Evolutionary conservation across 805 yeast species (phyloP).

Genomic region (Metschnikowia koreensis): DNA sequence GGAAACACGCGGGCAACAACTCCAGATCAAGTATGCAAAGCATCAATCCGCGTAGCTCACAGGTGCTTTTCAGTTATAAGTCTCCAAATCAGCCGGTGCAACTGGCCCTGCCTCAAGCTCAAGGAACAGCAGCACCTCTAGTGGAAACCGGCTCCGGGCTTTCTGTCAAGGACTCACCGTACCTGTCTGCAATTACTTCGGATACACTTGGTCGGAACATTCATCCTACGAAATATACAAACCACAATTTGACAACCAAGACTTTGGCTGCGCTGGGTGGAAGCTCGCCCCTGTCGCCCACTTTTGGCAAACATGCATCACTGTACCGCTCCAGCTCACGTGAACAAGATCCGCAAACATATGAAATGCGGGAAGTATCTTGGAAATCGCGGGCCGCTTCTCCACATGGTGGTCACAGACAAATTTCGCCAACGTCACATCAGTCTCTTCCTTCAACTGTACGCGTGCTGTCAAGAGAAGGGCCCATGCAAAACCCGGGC

Average conservation of each 20-base stretch:
- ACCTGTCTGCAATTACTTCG: slow-evolving; percentile 16
- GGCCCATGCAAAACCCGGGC: background rate
- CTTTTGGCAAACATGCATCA: background rate
- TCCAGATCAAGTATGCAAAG: slow-evolving; percentile 13
- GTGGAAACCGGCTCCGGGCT: background rate
- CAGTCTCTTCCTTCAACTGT: background rate
- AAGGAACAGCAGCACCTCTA: slow-evolving; percentile 1
- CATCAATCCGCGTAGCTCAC: slow-evolving; percentile 30
- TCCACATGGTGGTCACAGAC: slow-evolving; percentile 1
- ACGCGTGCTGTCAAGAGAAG: background rate
- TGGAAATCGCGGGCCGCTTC: background rate
- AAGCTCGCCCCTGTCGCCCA: background rate
- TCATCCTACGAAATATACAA: slow-evolving; percentile 14
- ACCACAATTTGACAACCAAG: slow-evolving; percentile 13
- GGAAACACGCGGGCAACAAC: background rate
- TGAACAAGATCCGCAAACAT: background rate
- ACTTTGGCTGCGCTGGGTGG: slow-evolving; percentile 2
- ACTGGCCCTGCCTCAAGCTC: background rate
- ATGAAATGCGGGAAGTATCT: background rate
- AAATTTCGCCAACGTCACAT: slow-evolving; percentile 4
- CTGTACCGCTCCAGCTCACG: slow-evolving; percentile 1
- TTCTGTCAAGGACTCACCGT: slow-evolving; percentile 22
- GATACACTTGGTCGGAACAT: slow-evolving; percentile 12
- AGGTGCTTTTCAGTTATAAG: slow-evolving; percentile 35
- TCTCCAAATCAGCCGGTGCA: slow-evolving; percentile 16